These are phyloP conservation scores for Neocallimastix lanati DNA, from an alignment of 192 early-diverging fungal genomes.

Conservation along the genomic window DNA sequence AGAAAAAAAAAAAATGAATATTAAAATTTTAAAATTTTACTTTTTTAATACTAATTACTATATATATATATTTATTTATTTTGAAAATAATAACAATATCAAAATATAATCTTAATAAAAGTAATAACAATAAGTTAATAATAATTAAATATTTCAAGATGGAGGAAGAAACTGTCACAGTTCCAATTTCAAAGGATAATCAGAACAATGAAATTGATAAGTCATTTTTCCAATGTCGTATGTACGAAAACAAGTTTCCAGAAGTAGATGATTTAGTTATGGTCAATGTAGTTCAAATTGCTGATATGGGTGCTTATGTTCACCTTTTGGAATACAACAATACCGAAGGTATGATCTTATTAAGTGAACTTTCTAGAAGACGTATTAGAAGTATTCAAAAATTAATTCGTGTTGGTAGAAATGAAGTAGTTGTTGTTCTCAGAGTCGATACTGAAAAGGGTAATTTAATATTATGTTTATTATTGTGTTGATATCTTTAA, in stretches of 20 bases:
- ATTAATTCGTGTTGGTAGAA: constrained; percentile 75
- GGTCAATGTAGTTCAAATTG: constrained; percentile 89
- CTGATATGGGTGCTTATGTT: constrained; percentile 43
- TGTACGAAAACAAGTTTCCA: constrained; percentile 87
- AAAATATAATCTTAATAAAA: too few relatives aligned
- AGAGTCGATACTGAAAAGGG: constrained; percentile 95
- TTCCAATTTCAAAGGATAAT: background rate
- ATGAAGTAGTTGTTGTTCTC: constrained; percentile 83
- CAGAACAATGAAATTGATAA: background rate
- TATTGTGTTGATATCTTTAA: too few relatives aligned
- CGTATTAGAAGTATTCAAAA: constrained; percentile 95
- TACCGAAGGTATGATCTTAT: constrained; percentile 92
- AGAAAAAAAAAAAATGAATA: too few relatives aligned
- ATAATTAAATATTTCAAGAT: background rate
- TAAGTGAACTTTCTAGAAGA: constrained; percentile 78
- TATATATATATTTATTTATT: too few relatives aligned
- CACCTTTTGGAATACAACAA: constrained; percentile 71
- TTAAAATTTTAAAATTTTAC: too few relatives aligned
- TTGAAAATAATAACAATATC: too few relatives aligned
- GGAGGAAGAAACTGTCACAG: background rate
- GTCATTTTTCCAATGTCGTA: constrained; percentile 45
- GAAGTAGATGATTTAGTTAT: constrained; percentile 89
- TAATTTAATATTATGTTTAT: too few relatives aligned
- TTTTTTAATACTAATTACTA: too few relatives aligned
- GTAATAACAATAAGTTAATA: background rate